Conservation (phyloP, 257 asterid genomes). For the Agastache rugosa region DNA sequence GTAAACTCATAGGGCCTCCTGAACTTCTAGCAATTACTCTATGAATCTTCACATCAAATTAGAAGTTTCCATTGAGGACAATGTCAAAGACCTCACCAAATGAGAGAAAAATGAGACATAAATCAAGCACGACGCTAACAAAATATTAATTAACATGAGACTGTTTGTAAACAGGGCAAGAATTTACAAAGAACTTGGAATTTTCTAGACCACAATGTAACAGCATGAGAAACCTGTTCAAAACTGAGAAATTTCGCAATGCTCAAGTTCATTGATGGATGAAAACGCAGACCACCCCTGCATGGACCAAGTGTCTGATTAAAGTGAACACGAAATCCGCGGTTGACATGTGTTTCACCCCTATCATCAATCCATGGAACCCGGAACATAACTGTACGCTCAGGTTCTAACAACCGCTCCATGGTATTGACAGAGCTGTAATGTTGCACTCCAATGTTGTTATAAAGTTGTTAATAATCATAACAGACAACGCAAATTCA, state of each 20-base stretch:
- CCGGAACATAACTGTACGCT: conserved; percentile 84
- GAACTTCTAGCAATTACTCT: conserved; percentile 16
- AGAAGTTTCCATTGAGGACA: conserved; percentile 10
- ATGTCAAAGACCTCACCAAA: conserved; percentile 3
- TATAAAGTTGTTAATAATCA: conserved; percentile 27
- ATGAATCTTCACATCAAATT: neutral
- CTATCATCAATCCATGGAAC: conserved; percentile 99
- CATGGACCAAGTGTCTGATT: conserved; percentile 98
- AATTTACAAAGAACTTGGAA: neutral
- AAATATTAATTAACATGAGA: conserved; percentile 8
- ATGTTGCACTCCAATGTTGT: conserved; percentile 36
- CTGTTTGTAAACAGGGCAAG: conserved; percentile 1
- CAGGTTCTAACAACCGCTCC: conserved; percentile 98
- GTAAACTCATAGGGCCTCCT: conserved; percentile 14
- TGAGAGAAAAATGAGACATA: neutral
- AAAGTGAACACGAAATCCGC: conserved; percentile 93
- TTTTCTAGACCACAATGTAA: conserved; percentile 16
- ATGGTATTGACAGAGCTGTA: conserved; percentile 86
- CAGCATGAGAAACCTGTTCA: conserved; percentile 68
- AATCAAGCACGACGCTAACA: neutral
- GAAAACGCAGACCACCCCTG: conserved; percentile 98
- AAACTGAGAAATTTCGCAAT: conserved; percentile 94
- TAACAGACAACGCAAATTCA: conserved; percentile 13
- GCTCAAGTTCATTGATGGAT: conserved; percentile 91
- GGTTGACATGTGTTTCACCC: conserved; percentile 92